Evolutionary conservation across 495 filamentous ascomycete species (phyloP).

Genomic region (Aspergillus cristatus): DNA sequence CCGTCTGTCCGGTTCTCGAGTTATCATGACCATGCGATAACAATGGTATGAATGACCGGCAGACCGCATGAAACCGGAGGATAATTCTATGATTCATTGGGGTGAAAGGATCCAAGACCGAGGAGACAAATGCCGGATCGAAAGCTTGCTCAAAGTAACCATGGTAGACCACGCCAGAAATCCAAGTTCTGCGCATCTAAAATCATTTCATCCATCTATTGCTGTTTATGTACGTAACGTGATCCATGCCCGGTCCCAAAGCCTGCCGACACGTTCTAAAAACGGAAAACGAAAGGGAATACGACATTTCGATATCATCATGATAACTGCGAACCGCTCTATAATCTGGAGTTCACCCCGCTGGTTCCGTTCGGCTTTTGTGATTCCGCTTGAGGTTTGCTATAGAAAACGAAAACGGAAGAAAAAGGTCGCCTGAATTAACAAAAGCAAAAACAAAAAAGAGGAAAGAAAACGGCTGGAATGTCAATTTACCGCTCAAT

Average conservation of each 20-base stretch:
- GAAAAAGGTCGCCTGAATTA: constrained; percentile 21
- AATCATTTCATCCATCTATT: too few species aligned
- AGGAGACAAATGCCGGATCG: neutral
- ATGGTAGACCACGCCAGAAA: too few species aligned
- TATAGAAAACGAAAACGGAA: constrained; percentile 12
- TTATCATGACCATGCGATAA: too few species aligned
- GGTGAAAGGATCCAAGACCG: too few species aligned
- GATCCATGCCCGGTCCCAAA: too few species aligned
- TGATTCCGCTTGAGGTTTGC: constrained; percentile 12
- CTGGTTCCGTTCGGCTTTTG: constrained; percentile 4
- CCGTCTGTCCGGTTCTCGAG: too few species aligned
- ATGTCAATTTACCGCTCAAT: constrained; percentile 35
- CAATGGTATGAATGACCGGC: too few species aligned
- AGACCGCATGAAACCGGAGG: too few species aligned
- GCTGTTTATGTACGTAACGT: too few species aligned
- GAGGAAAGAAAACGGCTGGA: constrained; percentile 10
- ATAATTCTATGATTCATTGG: too few species aligned
- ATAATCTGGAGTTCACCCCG: constrained; percentile 3
- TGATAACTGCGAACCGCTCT: neutral
- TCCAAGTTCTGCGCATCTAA: too few species aligned
- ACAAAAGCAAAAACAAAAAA: constrained; percentile 19
- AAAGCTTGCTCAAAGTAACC: neutral
- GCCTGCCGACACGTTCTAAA: neutral
- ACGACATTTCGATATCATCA: neutral
- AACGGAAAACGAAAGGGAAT: neutral